Evolutionary conservation across 495 filamentous ascomycete species (phyloP).

Genomic region (Chaetomium tenue): DNA sequence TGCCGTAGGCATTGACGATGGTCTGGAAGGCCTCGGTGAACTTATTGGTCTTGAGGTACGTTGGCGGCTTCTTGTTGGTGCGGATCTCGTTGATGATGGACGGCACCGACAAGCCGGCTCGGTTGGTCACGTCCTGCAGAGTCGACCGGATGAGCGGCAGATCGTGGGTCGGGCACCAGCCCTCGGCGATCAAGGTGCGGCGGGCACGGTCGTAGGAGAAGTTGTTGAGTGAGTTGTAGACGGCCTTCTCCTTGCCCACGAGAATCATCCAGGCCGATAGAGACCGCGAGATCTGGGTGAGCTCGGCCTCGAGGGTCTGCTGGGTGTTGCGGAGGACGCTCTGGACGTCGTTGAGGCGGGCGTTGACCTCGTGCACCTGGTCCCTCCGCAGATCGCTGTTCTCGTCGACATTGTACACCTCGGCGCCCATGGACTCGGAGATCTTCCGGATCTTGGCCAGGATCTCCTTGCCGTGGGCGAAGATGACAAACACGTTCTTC

Average conservation of each 20-base stretch:
- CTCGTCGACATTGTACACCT: constrained; percentile 95
- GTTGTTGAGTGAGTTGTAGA: constrained; percentile 93
- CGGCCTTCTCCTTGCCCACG: constrained; percentile 95
- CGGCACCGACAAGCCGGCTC: constrained; percentile 88
- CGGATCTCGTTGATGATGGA: constrained; percentile 97
- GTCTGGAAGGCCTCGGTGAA: constrained; percentile 98
- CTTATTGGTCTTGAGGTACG: constrained; percentile 93
- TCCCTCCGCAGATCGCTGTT: constrained; percentile 90
- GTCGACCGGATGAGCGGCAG: constrained; percentile 92
- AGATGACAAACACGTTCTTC: constrained; percentile 99
- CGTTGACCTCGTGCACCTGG: constrained; percentile 96
- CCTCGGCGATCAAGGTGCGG: constrained; percentile 95
- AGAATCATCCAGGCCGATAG: constrained; percentile 95
- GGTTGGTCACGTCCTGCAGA: constrained; percentile 92
- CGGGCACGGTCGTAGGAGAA: constrained; percentile 95
- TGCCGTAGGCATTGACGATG: constrained; percentile 97
- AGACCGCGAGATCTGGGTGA: constrained; percentile 85
- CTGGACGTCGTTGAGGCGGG: constrained; percentile 79
- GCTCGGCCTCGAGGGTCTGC: constrained; percentile 86
- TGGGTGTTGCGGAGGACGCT: constrained; percentile 96
- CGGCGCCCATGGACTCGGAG: constrained; percentile 91
- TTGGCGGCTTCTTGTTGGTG: constrained; percentile 95
- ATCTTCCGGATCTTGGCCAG: constrained; percentile 98
- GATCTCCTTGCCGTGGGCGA: constrained; percentile 97
- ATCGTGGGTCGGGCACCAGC: constrained; percentile 91